phyloP scores from a whole-genome alignment of 495 filamentous ascomycete genomes.

The Pyrenula massariospora region DNA sequence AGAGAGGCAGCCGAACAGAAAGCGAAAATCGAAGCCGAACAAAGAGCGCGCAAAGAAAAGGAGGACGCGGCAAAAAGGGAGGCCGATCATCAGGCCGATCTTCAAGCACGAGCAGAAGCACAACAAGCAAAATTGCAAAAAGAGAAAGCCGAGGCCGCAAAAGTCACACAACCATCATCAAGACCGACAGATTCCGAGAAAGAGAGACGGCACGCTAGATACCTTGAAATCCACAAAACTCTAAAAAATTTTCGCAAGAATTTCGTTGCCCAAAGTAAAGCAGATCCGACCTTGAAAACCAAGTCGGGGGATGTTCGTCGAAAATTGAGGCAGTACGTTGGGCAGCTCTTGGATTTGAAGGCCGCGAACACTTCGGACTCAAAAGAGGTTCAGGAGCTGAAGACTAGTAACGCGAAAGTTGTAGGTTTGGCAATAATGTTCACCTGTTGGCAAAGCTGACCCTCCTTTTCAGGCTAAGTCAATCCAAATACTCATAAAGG shows the following conservation, averaged over 20 bases:
- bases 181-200: slow-evolving; percentile 19
- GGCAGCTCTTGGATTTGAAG: slow-evolving; percentile 57
- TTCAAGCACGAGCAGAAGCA: slow-evolving; percentile 19
- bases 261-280: slow-evolving; percentile 32
- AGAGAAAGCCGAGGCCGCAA: slow-evolving; percentile 26
- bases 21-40: slow-evolving; percentile 21
- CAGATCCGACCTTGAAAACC: slow-evolving; percentile 45
- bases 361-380: slow-evolving; percentile 46
- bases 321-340: slow-evolving; percentile 55
- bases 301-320: slow-evolving; percentile 66
- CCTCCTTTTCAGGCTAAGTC: slow-evolving; percentile 25
- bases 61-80: slow-evolving; percentile 29
- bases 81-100: too few species aligned
- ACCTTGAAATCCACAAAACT: slow-evolving; percentile 56
- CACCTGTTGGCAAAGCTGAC: neutral
- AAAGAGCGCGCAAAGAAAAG: slow-evolving; percentile 6
- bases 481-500: slow-evolving; percentile 33
- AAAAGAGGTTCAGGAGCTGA: neutral
- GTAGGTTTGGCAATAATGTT: slow-evolving; percentile 11
- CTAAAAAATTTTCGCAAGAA: slow-evolving; percentile 61
- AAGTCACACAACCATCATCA: slow-evolving; percentile 8
- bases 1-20: slow-evolving; percentile 20
- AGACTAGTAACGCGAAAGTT: neutral
- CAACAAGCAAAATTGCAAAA: slow-evolving; percentile 21
- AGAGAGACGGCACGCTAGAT: slow-evolving; percentile 41